phyloP scores from a whole-genome alignment of 2,329 filamentous ascomycete genomes.

The Myriosclerotinia duriaeana region DNA sequence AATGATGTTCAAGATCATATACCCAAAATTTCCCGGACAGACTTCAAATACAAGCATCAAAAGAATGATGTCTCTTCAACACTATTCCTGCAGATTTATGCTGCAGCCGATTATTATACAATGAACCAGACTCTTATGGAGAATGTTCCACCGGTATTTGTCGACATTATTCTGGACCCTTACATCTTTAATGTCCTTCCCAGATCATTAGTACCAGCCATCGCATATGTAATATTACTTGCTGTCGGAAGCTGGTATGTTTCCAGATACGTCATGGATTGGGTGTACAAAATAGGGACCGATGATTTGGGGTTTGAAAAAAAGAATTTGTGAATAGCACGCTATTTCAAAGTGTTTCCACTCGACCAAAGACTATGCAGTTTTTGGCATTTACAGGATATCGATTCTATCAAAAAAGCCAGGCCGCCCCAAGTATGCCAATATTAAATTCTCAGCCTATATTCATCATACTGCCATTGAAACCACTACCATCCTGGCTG shows the following conservation, averaged over 20 bases:
- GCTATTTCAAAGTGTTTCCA: neutral
- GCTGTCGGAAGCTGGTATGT: conserved; percentile 45
- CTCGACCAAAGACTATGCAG: neutral
- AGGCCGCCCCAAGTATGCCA: conserved; percentile 4
- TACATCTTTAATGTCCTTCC: conserved; percentile 80
- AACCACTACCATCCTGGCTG: conserved; percentile 22
- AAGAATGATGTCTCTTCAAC: conserved; percentile 32
- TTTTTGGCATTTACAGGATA: conserved; percentile 21
- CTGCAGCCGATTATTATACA: conserved; percentile 84
- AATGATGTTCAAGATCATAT: conserved; percentile 26
- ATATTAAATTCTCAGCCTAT: neutral
- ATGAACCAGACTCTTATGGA: conserved; percentile 73
- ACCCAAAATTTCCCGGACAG: conserved; percentile 23
- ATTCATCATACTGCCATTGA: conserved; percentile 10
- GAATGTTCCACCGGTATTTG: conserved; percentile 68
- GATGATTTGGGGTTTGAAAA: conserved; percentile 24
- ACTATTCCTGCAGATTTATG: conserved; percentile 61
- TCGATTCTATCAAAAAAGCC: conserved; percentile 7
- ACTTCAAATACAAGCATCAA: conserved; percentile 20
- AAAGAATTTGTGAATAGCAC: conserved; percentile 26
- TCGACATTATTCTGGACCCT: conserved; percentile 84
- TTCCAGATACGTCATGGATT: conserved; percentile 34
- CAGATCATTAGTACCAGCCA: conserved; percentile 70
- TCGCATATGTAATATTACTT: conserved; percentile 64
- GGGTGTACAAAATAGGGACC: conserved; percentile 29